Evolutionary conservation across 345 rosid genomes (phyloP).

Genomic region (Ceriops decandra): DNA sequence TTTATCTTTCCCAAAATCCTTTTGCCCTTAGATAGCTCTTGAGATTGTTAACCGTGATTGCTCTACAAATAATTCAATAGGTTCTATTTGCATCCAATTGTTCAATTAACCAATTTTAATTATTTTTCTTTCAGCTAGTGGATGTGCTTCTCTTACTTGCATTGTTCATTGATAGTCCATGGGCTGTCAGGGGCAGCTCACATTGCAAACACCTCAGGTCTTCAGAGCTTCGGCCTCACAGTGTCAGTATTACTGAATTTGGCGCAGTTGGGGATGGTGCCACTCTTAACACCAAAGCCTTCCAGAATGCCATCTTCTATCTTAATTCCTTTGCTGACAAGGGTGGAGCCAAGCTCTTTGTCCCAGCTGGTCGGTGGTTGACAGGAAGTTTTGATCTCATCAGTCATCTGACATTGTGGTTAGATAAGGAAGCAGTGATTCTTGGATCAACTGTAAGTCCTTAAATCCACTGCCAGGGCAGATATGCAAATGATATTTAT

Average conservation of each 20-base stretch:
- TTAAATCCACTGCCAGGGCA: constrained; percentile 6
- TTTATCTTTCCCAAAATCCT: constrained; percentile 5
- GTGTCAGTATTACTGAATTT: constrained; percentile 91
- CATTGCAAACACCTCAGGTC: constrained; percentile 48
- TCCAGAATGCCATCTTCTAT: constrained; percentile 96
- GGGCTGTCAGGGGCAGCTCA: constrained; percentile 45
- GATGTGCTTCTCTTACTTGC: constrained; percentile 68
- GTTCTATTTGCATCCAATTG: constrained; percentile 1
- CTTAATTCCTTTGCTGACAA: constrained; percentile 94
- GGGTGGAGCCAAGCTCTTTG: constrained; percentile 97
- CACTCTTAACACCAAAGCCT: constrained; percentile 93
- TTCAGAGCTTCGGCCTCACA: constrained; percentile 71
- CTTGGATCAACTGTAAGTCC: constrained; percentile 79
- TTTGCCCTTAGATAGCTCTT: constrained; percentile 5
- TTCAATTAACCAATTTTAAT: constrained; percentile 13
- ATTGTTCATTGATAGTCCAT: constrained; percentile 40
- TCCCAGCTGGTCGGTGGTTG: constrained; percentile 93
- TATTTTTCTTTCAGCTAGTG: constrained; percentile 55
- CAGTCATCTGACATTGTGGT: constrained; percentile 89
- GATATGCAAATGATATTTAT: background rate
- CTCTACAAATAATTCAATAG: too few relatives aligned
- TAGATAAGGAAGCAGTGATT: constrained; percentile 83
- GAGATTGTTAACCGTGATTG: background rate
- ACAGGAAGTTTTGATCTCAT: constrained; percentile 97
- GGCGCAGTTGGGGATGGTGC: constrained; percentile 99